A percentile compares a stretch with the other conserved stretches of the same genome.
phyloP scores from a whole-genome alignment of 1,284 basidiomycete genomes.

The Afroboletus lepidellus region DNA sequence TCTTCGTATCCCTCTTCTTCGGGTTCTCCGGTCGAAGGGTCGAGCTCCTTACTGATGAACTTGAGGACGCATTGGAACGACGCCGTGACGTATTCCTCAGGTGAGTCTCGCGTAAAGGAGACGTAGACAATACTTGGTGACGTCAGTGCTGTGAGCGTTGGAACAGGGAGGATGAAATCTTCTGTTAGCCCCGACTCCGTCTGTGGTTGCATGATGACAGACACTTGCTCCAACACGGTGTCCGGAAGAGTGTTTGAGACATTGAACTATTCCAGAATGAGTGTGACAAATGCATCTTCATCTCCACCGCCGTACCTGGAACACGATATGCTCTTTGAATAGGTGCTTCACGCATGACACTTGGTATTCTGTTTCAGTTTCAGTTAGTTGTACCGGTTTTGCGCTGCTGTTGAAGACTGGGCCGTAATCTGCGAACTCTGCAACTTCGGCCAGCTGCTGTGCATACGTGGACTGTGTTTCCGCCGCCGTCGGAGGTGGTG shows the following conservation, averaged over 20 bases:
- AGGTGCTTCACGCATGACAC: constrained; percentile 97
- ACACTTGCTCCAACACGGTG: constrained; percentile 92
- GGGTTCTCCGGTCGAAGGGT: constrained; percentile 94
- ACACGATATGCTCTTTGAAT: constrained; percentile 94
- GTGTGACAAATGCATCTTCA: not conserved
- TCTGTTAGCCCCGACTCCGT: constrained; percentile 79
- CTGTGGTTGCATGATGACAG: constrained; percentile 88
- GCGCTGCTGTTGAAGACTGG: constrained; percentile 84
- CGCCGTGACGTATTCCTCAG: constrained; percentile 76
- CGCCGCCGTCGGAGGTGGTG: constrained; percentile 70
- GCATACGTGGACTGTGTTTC: constrained; percentile 87
- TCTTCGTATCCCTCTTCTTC: constrained; percentile 99
- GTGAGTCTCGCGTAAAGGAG: constrained; percentile 83
- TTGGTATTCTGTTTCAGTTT: constrained; percentile 98
- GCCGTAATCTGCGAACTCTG: constrained; percentile 87
- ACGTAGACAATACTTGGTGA: constrained; percentile 90
- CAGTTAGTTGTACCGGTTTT: constrained; percentile 85
- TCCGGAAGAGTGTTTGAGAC: constrained; percentile 99
- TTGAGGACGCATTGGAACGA: constrained; percentile 95
- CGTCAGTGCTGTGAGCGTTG: constrained; percentile 62
- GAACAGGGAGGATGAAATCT: constrained; percentile 92
- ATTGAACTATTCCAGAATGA: constrained; percentile 71
- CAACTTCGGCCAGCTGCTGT: constrained; percentile 81
- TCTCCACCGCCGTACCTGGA: constrained; percentile 62
- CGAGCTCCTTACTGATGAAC: constrained; percentile 96